Percentiles rank a stretch among this genome's conserved stretches.
Evolutionary conservation across 805 yeast species (phyloP).

Genomic region (Lachancea kluyveri): DNA sequence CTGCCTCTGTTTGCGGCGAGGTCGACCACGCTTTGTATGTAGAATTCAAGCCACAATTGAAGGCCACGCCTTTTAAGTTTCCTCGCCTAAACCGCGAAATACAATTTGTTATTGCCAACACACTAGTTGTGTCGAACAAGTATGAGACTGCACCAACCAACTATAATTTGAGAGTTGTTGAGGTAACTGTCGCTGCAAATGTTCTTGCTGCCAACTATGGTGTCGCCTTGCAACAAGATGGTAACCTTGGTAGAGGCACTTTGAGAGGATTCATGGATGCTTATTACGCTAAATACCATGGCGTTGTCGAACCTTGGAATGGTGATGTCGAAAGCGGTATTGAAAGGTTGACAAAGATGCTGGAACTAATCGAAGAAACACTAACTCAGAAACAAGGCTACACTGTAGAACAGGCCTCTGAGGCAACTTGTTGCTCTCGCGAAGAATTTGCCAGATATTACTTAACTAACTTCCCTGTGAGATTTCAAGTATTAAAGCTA

Average conservation of each 20-base stretch:
- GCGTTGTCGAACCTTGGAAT: constrained; percentile 36
- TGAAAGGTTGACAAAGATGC: constrained; percentile 35
- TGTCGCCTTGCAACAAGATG: constrained; percentile 39
- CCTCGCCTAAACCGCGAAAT: constrained; percentile 42
- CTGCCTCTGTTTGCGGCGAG: constrained; percentile 64
- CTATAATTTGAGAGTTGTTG: constrained; percentile 68
- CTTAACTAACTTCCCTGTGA: constrained; percentile 50
- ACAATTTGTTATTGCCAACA: constrained; percentile 56
- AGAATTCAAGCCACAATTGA: constrained; percentile 52
- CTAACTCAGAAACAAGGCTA: constrained; percentile 42
- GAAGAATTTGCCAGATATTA: constrained; percentile 41
- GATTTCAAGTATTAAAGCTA: constrained; percentile 48
- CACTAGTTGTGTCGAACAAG: constrained; percentile 57
- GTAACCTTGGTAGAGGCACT: constrained; percentile 51
- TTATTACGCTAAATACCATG: constrained; percentile 31
- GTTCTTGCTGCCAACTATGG: constrained; percentile 45
- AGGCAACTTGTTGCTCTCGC: constrained; percentile 34
- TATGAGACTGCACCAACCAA: constrained; percentile 64
- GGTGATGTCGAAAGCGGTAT: constrained; percentile 41
- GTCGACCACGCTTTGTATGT: constrained; percentile 51
- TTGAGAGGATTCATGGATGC: constrained; percentile 59
- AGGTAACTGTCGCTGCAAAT: constrained; percentile 62
- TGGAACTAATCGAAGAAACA: constrained; percentile 38
- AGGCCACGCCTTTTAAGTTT: constrained; percentile 48
- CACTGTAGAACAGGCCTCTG: constrained; percentile 43